phyloP scores from a whole-genome alignment of 2,329 filamentous ascomycete species.

The Calycina herbarum region DNA sequence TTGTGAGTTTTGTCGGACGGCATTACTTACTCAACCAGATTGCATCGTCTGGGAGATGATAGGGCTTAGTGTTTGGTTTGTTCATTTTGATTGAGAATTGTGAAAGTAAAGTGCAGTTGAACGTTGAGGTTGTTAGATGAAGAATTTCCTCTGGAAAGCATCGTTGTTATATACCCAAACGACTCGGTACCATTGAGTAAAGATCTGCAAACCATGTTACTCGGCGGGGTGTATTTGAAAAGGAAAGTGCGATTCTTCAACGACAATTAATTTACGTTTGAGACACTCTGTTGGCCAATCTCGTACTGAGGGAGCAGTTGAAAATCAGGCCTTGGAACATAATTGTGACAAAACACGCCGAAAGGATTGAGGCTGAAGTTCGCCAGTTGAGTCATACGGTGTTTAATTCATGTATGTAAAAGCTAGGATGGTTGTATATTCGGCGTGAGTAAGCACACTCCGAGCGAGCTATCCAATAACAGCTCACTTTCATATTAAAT shows the following conservation, averaged over 20 bases:
- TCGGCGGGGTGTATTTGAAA: too few species aligned
- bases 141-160: neutral
- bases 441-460: too few species aligned
- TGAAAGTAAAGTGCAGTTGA: neutral
- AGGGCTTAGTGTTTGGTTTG: constrained; percentile 37
- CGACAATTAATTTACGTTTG: too few species aligned
- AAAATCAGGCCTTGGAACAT: neutral
- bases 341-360: neutral
- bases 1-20: neutral
- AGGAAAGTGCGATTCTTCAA: too few species aligned
- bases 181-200: neutral
- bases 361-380: neutral
- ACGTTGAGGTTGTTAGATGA: neutral
- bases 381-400: neutral
- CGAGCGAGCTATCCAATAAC: too few species aligned
- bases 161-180: neutral
- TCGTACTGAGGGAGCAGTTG: neutral
- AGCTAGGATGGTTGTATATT: too few species aligned
- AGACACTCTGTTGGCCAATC: neutral
- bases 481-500: too few species aligned
- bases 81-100: constrained; percentile 30
- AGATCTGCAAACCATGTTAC: too few species aligned
- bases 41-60: constrained; percentile 40
- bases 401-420: too few species aligned
- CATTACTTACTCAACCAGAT: constrained; percentile 42